These are phyloP conservation scores for Simplicillium sp. DNA, from an alignment of 2,329 filamentous ascomycete species.

Conservation along the genomic window DNA sequence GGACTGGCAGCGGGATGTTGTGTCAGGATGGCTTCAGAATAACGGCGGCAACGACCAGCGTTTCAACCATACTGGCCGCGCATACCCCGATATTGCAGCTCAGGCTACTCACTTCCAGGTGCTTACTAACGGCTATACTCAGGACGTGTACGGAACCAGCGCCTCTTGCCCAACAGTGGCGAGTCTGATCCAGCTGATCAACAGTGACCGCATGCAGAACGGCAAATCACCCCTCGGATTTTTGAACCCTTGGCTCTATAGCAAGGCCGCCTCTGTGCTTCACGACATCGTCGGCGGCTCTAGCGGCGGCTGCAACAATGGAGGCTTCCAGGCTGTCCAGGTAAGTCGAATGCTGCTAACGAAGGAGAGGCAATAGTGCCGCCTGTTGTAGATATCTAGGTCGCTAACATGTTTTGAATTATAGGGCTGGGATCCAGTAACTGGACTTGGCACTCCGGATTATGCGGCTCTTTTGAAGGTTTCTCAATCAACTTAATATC, in stretches of 20 bases:
- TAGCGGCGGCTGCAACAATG: neutral
- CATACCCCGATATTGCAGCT: neutral
- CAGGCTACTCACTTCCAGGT: neutral
- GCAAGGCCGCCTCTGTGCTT: neutral
- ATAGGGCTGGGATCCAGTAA: too few species aligned
- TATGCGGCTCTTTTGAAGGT: too few species aligned
- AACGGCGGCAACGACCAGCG: slow-evolving; percentile 5
- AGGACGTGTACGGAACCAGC: neutral
- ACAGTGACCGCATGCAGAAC: neutral
- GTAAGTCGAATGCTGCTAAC: too few species aligned
- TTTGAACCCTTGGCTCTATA: neutral
- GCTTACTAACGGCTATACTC: slow-evolving; percentile 1
- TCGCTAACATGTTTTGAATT: too few species aligned
- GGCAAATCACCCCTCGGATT: neutral
- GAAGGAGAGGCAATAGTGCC: too few species aligned
- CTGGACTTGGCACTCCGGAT: too few species aligned
- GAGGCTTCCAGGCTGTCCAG: neutral
- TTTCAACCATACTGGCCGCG: neutral
- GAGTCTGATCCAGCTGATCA: neutral
- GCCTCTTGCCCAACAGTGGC: neutral
- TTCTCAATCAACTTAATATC: too few species aligned
- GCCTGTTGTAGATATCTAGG: too few species aligned
- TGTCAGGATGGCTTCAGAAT: slow-evolving; percentile 11
- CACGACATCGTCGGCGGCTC: neutral
- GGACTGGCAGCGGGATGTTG: slow-evolving; percentile 30